Evolutionary conservation across 768 basidiomycete genomes (phyloP).

Genomic region (Neoboletus subvelutipes): DNA sequence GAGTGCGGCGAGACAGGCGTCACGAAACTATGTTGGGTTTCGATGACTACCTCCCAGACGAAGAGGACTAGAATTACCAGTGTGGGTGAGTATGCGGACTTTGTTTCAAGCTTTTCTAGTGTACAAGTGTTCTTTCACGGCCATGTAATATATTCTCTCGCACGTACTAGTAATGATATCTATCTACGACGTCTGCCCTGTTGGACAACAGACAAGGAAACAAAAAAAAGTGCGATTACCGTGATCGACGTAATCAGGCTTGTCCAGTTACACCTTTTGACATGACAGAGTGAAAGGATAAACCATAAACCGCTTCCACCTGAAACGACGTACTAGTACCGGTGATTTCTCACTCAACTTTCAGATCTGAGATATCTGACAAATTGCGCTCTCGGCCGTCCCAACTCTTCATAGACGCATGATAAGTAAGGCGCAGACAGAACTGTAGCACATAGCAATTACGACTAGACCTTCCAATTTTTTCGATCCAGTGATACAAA

Average conservation of each 20-base stretch:
- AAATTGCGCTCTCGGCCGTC: neutral
- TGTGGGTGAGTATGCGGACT: neutral
- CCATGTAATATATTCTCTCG: neutral
- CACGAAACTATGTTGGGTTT: neutral
- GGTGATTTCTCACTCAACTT: neutral
- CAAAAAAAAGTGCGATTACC: too few species aligned
- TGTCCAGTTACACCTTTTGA: too few species aligned
- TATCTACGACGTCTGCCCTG: neutral
- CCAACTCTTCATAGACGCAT: too few species aligned
- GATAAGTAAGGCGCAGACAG: neutral
- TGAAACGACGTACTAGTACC: neutral
- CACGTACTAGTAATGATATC: too few species aligned
- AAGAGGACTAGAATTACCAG: neutral
- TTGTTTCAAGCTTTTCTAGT: neutral
- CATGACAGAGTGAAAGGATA: neutral
- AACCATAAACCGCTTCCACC: too few species aligned
- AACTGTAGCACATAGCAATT: neutral
- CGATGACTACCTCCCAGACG: neutral
- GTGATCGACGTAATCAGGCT: too few species aligned
- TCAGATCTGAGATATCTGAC: neutral
- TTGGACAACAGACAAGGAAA: too few species aligned
- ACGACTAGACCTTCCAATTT: neutral
- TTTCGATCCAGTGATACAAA: neutral
- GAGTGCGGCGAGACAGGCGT: neutral
- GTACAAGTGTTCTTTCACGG: neutral